Percentiles rank a stretch among this genome's conserved stretches.
Conservation (phyloP, 2,329 filamentous ascomycete genomes). For the Xylaria sp. region DNA sequence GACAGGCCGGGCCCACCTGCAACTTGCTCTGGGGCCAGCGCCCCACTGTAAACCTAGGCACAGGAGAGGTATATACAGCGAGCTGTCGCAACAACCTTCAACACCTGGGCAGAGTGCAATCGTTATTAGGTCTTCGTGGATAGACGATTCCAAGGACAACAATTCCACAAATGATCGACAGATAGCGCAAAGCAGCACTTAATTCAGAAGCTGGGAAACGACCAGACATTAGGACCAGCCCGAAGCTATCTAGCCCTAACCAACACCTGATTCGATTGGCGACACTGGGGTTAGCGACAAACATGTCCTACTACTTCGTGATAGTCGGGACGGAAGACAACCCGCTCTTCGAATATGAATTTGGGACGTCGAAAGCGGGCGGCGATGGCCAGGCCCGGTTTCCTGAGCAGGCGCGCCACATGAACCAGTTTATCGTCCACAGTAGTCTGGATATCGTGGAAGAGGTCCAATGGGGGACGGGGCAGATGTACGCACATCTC, state of each 20-base stretch:
- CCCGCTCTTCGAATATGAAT: slow-evolving; percentile 95
- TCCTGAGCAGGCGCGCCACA: slow-evolving; percentile 85
- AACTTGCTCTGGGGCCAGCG: neutral
- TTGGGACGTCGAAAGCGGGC: slow-evolving; percentile 95
- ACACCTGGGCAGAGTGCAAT: no score
- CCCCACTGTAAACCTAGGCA: slow-evolving; percentile 16
- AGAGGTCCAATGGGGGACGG: slow-evolving; percentile 92
- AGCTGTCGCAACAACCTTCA: slow-evolving; percentile 14
- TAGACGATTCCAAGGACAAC: neutral
- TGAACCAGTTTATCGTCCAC: slow-evolving; percentile 98
- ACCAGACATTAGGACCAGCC: neutral
- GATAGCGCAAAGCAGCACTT: slow-evolving; percentile 31
- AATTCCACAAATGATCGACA: slow-evolving; percentile 42
- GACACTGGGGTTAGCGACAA: slow-evolving; percentile 1
- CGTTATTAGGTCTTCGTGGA: neutral
- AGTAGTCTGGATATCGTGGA: slow-evolving; percentile 94
- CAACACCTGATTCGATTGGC: neutral
- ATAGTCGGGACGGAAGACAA: slow-evolving; percentile 96
- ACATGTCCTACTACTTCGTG: slow-evolving; percentile 98
- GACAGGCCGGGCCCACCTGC: slow-evolving; percentile 22
- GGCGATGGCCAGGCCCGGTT: slow-evolving; percentile 93
- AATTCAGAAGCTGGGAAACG: neutral
- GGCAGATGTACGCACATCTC: slow-evolving; percentile 72
- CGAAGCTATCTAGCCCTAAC: slow-evolving; percentile 7
- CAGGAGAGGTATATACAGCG: neutral